Evolutionary conservation across 2,329 filamentous ascomycete genomes (phyloP).

Genomic region (Aspergillus calidoustus): DNA sequence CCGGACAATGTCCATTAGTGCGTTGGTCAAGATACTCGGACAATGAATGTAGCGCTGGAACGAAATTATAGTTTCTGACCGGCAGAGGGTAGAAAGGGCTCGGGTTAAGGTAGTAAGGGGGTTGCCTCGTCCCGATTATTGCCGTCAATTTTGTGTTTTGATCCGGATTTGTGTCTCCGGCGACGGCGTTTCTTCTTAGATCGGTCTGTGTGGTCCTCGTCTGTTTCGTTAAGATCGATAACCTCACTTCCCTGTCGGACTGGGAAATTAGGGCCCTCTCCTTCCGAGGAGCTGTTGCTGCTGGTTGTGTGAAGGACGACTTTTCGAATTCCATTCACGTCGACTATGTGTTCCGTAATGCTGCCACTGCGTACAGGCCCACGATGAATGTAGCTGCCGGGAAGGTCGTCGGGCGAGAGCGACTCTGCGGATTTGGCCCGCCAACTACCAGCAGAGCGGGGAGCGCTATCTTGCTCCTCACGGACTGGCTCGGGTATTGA

Average conservation of each 20-base stretch:
- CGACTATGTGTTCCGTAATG: constrained; percentile 78
- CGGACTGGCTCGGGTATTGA: constrained; percentile 38
- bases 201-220: constrained; percentile 9
- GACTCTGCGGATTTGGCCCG: constrained; percentile 28
- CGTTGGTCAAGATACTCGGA: background rate
- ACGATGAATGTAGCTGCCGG: constrained; percentile 42
- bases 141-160: constrained; percentile 10
- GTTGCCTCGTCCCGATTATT: constrained; percentile 19
- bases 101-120: constrained; percentile 21
- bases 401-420: constrained; percentile 24
- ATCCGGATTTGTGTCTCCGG: constrained; percentile 23
- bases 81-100: constrained; percentile 20
- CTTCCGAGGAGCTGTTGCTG: constrained; percentile 57
- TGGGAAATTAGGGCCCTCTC: constrained; percentile 25
- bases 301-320: constrained; percentile 73
- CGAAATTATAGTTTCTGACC: constrained; percentile 21
- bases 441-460: constrained; percentile 28
- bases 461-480: constrained; percentile 36
- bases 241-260: constrained; percentile 21
- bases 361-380: constrained; percentile 70
- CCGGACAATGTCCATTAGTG: background rate
- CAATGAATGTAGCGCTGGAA: constrained; percentile 2
- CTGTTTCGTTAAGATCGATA: constrained; percentile 19
- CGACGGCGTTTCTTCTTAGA: constrained; percentile 34
- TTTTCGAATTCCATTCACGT: constrained; percentile 75